Percentiles rank a stretch among this genome's conserved stretches.
These are phyloP conservation scores for Trichomonascaceae sp. DNA, from an alignment of 1,139 yeast species.

Conservation along the genomic window DNA sequence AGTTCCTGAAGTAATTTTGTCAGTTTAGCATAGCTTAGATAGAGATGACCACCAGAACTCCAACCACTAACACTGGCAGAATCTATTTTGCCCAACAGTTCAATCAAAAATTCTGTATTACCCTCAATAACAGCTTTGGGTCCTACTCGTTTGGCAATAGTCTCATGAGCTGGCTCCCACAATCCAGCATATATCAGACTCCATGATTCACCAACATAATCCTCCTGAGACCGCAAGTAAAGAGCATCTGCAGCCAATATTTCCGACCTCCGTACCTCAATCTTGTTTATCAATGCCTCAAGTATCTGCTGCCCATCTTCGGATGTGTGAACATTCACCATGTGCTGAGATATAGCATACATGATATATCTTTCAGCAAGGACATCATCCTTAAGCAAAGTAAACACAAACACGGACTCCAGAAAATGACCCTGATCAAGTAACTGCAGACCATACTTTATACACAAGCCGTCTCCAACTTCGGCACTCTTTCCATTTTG, in stretches of 20 bases:
- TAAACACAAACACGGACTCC: slow-evolving; percentile 56
- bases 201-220: slow-evolving; percentile 54
- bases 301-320: slow-evolving; percentile 42
- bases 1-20: slow-evolving; percentile 1
- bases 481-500: slow-evolving; percentile 13
- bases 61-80: slow-evolving; percentile 42
- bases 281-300: slow-evolving; percentile 37
- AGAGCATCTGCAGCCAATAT: slow-evolving; percentile 30
- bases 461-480: slow-evolving; percentile 43
- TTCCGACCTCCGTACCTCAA: slow-evolving; percentile 25
- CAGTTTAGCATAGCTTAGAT: slow-evolving; percentile 27
- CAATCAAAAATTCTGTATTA: slow-evolving; percentile 35
- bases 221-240: slow-evolving; percentile 38
- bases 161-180: slow-evolving; percentile 59
- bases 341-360: slow-evolving; percentile 43
- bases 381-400: slow-evolving; percentile 46
- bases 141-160: slow-evolving; percentile 54
- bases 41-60: slow-evolving; percentile 43
- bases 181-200: slow-evolving; percentile 57
- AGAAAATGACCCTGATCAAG: slow-evolving; percentile 44
- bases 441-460: slow-evolving; percentile 50
- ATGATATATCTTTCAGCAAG: slow-evolving; percentile 40
- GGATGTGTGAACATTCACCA: slow-evolving; percentile 35
- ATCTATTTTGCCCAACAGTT: slow-evolving; percentile 39
- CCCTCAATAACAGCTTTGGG: slow-evolving; percentile 54